Evolutionary conservation across 2,329 filamentous ascomycete genomes (phyloP).

Genomic region (Nigrospora sphaerica): DNA sequence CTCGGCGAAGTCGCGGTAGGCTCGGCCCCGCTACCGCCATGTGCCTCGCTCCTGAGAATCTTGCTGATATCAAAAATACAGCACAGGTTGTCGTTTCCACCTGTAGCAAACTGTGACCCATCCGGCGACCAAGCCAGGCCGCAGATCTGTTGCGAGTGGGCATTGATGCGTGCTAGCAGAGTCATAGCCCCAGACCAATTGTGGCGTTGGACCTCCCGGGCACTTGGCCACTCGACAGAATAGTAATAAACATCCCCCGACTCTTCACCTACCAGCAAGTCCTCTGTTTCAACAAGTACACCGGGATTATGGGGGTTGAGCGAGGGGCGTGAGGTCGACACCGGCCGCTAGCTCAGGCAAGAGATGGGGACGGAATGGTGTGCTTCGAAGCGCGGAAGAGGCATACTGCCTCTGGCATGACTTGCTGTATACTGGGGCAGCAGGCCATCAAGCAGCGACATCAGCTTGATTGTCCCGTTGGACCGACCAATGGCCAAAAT

Average conservation of each 20-base stretch:
- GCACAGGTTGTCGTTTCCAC: constrained; percentile 88
- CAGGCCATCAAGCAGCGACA: constrained; percentile 64
- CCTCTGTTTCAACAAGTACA: constrained; percentile 61
- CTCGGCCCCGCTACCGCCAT: no score
- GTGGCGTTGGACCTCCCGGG: constrained; percentile 54
- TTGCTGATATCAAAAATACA: constrained; percentile 68
- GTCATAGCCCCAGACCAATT: constrained; percentile 74
- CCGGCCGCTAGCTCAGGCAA: constrained; percentile 76
- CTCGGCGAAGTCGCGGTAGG: no score
- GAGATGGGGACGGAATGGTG: constrained; percentile 67
- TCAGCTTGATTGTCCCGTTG: constrained; percentile 67
- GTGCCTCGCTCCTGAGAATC: constrained; percentile 30
- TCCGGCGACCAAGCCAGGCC: constrained; percentile 82
- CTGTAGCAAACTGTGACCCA: constrained; percentile 73
- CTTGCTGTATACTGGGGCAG: constrained; percentile 2
- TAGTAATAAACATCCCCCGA: constrained; percentile 81
- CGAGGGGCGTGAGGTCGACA: constrained; percentile 43
- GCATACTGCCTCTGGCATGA: no score
- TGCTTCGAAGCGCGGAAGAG: constrained; percentile 63
- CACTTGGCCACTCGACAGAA: constrained; percentile 73
- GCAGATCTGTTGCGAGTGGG: constrained; percentile 86
- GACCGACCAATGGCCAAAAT: constrained; percentile 83
- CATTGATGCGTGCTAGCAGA: constrained; percentile 66
- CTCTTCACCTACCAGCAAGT: constrained; percentile 82
- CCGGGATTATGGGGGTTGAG: constrained; percentile 38